Evolutionary conservation across 1,284 basidiomycete genomes (phyloP), one percentile per base, ranked within the genome.

Genomic region (Lentinula novae-zelandiae): DNA sequence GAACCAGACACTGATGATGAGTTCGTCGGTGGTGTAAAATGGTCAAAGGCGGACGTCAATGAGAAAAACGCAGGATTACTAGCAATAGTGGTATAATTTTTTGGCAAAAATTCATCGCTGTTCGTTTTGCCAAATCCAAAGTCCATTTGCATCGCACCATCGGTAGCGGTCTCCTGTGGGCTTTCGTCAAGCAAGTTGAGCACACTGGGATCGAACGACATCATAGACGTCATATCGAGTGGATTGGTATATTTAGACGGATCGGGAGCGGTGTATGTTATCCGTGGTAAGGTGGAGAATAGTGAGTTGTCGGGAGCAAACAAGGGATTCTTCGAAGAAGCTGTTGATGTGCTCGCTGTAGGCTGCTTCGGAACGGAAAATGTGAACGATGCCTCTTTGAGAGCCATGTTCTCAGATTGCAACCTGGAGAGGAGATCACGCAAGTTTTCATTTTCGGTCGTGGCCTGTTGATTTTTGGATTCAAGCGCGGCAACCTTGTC

Each of bases 401-500:
- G 80, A 54, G 82, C 73, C 62, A 91, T 73, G 64, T 93, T 93
- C 74, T 93, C 92, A 53, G 80, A 82, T 69, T 92, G 91, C 1
- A 93, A 77, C n/a, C 90, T 83, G 50, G 80, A 75, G 49, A 93
- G 78, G 49, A 93, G 79, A 71, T 93, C 92, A 53, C 87, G 84
- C 36, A 93, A 77, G 67, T 92, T 92, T 62, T 86, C 84, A 65
- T 93, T 93, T 75, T 93, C 91, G 20, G 82, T 75, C 62, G 76
- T 73, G 0, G 88, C 79, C 22, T 76, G 76, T 56, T 87, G 82
- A 64, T 90, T 90, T 75, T 90, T 90, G 12, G 86, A 84, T 68
- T 93, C 90, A 22, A 93, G 82, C 27, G 82, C 86, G 3, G 90
- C 84, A 13, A 94, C 84, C 70, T 92, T 85, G 70, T 93, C 92